These are phyloP conservation scores for Mytilinidion resinicola DNA, from an alignment of 495 filamentous ascomycete species.

Conservation along the genomic window DNA sequence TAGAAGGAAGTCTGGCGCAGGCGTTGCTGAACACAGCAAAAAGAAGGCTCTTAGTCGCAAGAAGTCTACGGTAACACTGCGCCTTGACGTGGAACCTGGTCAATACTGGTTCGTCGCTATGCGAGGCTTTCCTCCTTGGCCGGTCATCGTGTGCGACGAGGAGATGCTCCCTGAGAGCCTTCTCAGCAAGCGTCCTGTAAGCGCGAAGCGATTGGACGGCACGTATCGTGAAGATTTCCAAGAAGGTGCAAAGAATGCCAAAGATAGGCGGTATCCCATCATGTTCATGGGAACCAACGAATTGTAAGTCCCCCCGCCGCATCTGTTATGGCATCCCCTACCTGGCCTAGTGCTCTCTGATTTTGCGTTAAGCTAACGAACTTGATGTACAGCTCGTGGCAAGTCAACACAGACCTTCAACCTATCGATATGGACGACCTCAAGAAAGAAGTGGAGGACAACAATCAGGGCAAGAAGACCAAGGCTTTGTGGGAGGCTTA, in stretches of 20 bases:
- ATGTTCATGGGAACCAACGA: conserved; percentile 93
- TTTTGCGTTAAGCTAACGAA: neutral
- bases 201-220: conserved; percentile 70
- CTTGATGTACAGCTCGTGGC: conserved; percentile 61
- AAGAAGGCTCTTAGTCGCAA: conserved; percentile 77
- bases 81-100: conserved; percentile 75
- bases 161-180: conserved; percentile 75
- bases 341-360: neutral
- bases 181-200: conserved; percentile 67
- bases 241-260: conserved; percentile 73
- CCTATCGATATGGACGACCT: conserved; percentile 66
- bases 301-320: conserved; percentile 61
- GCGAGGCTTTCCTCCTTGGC: conserved; percentile 87
- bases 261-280: conserved; percentile 80
- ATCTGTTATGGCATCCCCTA: neutral
- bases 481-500: conserved; percentile 71
- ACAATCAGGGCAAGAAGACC: conserved; percentile 49
- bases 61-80: conserved; percentile 65
- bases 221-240: conserved; percentile 76
- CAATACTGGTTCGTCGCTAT: conserved; percentile 81
- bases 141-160: conserved; percentile 83
- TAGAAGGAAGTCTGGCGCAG: conserved; percentile 63
- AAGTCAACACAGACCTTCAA: conserved; percentile 68
- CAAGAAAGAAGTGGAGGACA: conserved; percentile 54
- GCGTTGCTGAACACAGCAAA: conserved; percentile 57